Percentiles rank a stretch among this genome's conserved stretches.
Evolutionary conservation across 345 rosid species (phyloP).

Genomic region (Pugionium dolabratum): DNA sequence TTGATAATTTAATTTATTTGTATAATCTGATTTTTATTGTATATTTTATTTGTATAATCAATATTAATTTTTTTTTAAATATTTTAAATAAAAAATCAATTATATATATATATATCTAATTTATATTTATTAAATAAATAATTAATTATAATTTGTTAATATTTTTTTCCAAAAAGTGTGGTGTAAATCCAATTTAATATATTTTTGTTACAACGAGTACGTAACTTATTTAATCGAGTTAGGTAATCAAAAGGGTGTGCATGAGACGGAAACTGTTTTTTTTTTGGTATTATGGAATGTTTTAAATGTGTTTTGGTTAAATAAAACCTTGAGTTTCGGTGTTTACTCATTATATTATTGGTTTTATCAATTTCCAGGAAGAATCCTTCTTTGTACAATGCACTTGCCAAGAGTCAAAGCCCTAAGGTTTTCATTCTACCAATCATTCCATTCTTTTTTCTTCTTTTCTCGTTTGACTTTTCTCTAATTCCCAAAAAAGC

Average conservation of each 20-base stretch:
- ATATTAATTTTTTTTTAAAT: no score
- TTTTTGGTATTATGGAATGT: not conserved
- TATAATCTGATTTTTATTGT: no score
- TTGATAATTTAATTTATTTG: no score
- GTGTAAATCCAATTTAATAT: no score
- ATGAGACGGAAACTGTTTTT: not conserved
- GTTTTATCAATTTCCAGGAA: constrained; percentile 56
- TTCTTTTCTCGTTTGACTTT: constrained; percentile 2
- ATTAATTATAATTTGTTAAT: no score
- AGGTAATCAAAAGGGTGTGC: not conserved
- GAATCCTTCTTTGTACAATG: constrained; percentile 61
- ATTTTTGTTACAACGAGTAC: no score
- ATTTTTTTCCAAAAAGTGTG: no score
- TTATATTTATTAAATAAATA: no score
- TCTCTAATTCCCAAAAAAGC: not conserved
- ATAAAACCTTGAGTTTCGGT: not conserved
- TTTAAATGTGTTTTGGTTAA: not conserved
- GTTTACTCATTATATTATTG: constrained; percentile 20
- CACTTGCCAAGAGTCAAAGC: constrained; percentile 73
- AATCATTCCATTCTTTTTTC: not conserved
- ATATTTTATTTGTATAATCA: no score
- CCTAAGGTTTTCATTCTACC: constrained; percentile 65
- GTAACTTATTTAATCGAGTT: not conserved
- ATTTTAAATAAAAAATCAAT: no score
- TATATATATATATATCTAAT: no score